phyloP scores from a whole-genome alignment of 371 early-diverging fungal genomes.

The Zychaea mexicana region DNA sequence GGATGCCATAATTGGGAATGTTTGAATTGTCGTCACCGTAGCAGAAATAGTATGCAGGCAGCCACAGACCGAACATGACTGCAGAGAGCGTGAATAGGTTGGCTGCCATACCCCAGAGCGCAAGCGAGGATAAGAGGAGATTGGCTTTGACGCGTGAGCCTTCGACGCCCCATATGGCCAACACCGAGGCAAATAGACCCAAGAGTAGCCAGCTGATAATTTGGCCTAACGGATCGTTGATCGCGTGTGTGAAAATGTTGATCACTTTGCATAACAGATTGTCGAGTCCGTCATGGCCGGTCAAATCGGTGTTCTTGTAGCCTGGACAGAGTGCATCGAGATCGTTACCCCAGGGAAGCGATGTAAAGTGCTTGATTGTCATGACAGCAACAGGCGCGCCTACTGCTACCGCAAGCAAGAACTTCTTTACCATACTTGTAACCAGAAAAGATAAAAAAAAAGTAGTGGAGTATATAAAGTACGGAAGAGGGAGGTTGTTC shows the following conservation, averaged over 20 bases:
- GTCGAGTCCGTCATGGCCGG: neutral
- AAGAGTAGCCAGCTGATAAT: neutral
- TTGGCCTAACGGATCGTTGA: slow-evolving; percentile 11
- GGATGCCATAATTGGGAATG: neutral
- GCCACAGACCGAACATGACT: slow-evolving; percentile 1
- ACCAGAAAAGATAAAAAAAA: neutral
- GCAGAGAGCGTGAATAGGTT: slow-evolving; percentile 11
- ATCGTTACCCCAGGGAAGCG: neutral
- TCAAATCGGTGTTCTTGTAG: neutral
- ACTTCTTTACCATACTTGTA: neutral
- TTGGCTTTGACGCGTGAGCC: slow-evolving; percentile 13
- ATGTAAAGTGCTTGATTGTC: neutral
- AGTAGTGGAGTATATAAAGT: neutral
- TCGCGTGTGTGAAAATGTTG: slow-evolving; percentile 10
- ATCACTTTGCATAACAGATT: slow-evolving; percentile 1
- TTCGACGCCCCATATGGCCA: slow-evolving; percentile 11
- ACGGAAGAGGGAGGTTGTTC: too few relatives aligned
- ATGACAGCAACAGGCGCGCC: neutral
- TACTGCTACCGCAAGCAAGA: neutral
- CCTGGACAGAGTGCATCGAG: neutral
- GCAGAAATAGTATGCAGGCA: slow-evolving; percentile 6
- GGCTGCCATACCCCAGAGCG: slow-evolving; percentile 5
- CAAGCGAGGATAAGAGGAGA: neutral
- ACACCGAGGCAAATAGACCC: neutral
- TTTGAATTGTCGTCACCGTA: neutral